Conservation (phyloP, 2,329 filamentous ascomycete species). For the Conoideocrella luteorostrata region DNA sequence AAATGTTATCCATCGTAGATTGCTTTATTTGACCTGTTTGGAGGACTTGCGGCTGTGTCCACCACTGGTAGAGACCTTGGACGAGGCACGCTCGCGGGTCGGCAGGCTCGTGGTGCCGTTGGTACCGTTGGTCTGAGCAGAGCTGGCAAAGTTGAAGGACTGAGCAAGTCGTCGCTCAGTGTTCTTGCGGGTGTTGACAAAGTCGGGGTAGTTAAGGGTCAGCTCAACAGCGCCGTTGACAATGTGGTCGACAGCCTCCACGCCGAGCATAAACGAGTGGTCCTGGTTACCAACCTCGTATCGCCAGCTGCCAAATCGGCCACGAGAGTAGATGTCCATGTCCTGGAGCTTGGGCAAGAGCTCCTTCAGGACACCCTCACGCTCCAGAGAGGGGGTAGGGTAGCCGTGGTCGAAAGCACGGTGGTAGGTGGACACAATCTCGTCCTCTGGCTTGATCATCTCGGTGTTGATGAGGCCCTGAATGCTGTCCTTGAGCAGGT, state of each 20-base stretch:
- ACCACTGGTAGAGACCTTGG: slow-evolving; percentile 23
- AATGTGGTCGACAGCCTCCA: slow-evolving; percentile 87
- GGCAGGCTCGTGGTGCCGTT: slow-evolving; percentile 28
- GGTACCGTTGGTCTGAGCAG: slow-evolving; percentile 25
- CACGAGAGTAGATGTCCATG: slow-evolving; percentile 88
- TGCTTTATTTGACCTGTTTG: slow-evolving; percentile 25
- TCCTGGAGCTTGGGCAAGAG: slow-evolving; percentile 88
- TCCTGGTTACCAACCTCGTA: slow-evolving; percentile 98
- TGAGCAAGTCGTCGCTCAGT: slow-evolving; percentile 37
- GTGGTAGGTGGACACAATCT: slow-evolving; percentile 98
- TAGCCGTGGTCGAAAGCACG: slow-evolving; percentile 97
- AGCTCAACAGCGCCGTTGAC: slow-evolving; percentile 84
- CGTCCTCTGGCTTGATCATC: slow-evolving; percentile 84
- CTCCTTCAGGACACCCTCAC: slow-evolving; percentile 88
- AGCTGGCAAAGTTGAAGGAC: slow-evolving; percentile 32
- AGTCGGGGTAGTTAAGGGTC: slow-evolving; percentile 94
- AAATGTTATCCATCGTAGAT: not conserved
- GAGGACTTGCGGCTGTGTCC: slow-evolving; percentile 27
- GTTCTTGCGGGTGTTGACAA: slow-evolving; percentile 77
- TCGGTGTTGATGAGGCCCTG: slow-evolving; percentile 96
- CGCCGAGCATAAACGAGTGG: slow-evolving; percentile 95
- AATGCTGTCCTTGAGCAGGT: slow-evolving; percentile 83
- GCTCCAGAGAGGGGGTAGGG: slow-evolving; percentile 89
- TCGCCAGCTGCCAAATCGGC: slow-evolving; percentile 95
- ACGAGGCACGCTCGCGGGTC: slow-evolving; percentile 24